Conservation (phyloP, 495 filamentous ascomycete genomes). For the Darksidea phi region DNA sequence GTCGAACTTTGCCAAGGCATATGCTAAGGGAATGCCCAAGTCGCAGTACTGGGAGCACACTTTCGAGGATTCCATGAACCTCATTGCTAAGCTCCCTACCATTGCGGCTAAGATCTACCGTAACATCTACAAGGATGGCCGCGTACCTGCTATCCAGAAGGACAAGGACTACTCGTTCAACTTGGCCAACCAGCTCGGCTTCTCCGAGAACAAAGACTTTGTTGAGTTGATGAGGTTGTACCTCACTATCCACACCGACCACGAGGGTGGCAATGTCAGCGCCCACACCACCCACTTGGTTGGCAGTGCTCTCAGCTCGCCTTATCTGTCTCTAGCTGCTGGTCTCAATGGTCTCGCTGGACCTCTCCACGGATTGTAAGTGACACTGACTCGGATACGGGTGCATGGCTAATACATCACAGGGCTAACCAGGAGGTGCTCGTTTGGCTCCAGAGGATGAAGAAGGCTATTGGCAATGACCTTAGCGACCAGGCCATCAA, state of each 20-base stretch:
- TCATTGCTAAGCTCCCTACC: slow-evolving; percentile 98
- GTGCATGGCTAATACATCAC: slow-evolving; percentile 25
- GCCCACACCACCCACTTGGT: slow-evolving; percentile 98
- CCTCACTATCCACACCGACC: slow-evolving; percentile 98
- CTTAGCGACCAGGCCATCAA: slow-evolving; percentile 93
- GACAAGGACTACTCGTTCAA: slow-evolving; percentile 99
- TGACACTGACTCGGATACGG: slow-evolving; percentile 11
- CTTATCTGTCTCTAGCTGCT: slow-evolving; percentile 91
- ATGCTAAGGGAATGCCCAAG: slow-evolving; percentile 98
- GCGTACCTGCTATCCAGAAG: slow-evolving; percentile 90
- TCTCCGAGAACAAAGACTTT: slow-evolving; percentile 92
- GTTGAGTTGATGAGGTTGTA: slow-evolving; percentile 97
- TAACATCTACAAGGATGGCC: slow-evolving; percentile 99
- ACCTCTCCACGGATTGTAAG: slow-evolving; percentile 88
- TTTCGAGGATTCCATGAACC: slow-evolving; percentile 99
- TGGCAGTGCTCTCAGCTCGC: slow-evolving; percentile 93
- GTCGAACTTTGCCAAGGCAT: slow-evolving; percentile 95
- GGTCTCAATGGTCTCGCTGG: slow-evolving; percentile 97
- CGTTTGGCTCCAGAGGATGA: slow-evolving; percentile 99
- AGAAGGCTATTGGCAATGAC: slow-evolving; percentile 89
- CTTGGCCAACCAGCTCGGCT: slow-evolving; percentile 97
- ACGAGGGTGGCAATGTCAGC: slow-evolving; percentile 95
- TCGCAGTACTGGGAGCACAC: slow-evolving; percentile 99
- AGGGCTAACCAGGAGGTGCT: slow-evolving; percentile 97
- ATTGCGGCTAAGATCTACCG: slow-evolving; percentile 98